Conservation (phyloP, 2,329 filamentous ascomycete species). For the Diaporthe sp. region DNA sequence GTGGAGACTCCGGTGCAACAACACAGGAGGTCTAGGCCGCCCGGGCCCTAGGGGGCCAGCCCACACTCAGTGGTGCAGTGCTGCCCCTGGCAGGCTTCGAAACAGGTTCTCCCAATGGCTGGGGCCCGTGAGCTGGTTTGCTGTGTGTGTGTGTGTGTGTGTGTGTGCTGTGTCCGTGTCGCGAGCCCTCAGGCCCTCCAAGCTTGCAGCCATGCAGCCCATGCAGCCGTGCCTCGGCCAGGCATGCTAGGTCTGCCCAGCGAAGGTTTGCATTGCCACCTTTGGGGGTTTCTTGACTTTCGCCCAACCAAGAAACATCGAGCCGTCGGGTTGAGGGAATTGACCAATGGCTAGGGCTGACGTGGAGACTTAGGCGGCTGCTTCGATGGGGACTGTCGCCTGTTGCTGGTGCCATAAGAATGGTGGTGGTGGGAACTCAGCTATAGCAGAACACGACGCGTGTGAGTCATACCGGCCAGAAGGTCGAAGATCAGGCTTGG, state of each 20-base stretch:
- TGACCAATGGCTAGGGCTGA: conserved; percentile 33
- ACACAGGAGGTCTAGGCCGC: conserved; percentile 19
- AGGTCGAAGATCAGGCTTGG: neutral
- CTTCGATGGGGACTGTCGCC: conserved; percentile 14
- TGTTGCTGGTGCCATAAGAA: conserved; percentile 10
- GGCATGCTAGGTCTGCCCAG: neutral
- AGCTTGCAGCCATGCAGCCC: conserved; percentile 1
- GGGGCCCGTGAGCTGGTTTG: conserved; percentile 4
- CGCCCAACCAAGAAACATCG: conserved; percentile 18
- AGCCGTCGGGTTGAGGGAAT: conserved; percentile 23
- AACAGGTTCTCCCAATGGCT: conserved; percentile 17
- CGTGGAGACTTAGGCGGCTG: conserved; percentile 22
- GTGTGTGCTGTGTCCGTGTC: too few relatives aligned
- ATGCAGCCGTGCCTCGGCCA: neutral
- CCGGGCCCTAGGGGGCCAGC: neutral
- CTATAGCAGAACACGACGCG: neutral
- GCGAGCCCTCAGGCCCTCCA: neutral
- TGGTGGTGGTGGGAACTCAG: neutral
- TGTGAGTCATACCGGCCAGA: conserved; percentile 25
- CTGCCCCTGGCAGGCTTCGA: conserved; percentile 19
- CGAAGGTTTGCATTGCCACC: conserved; percentile 32
- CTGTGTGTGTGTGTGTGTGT: neutral
- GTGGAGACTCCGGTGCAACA: neutral
- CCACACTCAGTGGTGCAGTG: neutral
- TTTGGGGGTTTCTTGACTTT: conserved; percentile 23